Evolutionary conservation across 75 land plant genomes (phyloP), one percentile per base, ranked within the genome.

Genomic region (Selaginella tamariscina): DNA sequence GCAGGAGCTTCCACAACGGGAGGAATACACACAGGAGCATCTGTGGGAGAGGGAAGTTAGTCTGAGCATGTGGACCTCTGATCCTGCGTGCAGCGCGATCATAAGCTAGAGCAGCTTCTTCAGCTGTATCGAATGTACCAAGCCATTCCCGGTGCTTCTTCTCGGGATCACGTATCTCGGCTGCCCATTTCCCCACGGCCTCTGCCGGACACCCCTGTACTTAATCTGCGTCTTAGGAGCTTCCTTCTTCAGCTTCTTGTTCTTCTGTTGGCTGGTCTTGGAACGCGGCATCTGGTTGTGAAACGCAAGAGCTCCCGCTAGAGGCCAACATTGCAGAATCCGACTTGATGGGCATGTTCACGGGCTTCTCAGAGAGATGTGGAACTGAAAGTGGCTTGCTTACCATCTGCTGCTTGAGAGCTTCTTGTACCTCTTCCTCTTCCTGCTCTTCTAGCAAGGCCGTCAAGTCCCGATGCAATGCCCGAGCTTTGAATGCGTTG

Each of bases 101-200:
- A 64, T 70, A 70, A 26, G 71, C 71, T 18, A 29, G 30, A 27
- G 71, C 71, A 15, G 49, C 49, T 5, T 5, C 49, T 15, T 39
- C 49, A 15, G 49, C 49, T 5, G 49, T 39, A 15, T 29, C 69
- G 30, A 29, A 70, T 23, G 71, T 70, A n/a, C 71, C 71, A 21
- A 70, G 71, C 71, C 71, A 70, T 30, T 29, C 1, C 32, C 71
- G 57, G 32, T 64, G 32, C 20, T 68, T 68, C 67, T 64, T 70
- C 2, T 27, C 67, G 5, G 69, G 70, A 64, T 70, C 71, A 30
- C 71, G 57, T 21, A 70, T 64, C 70, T 70, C 71, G 30, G 71
- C 71, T 21, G 71, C 71, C 71, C 71, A 70, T 70, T 70, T 70
- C 71, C 71, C 71, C 68, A 65, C 30, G 30, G 57, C 24, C 49